Base-by-base conservation (phyloP, 2,329 filamentous ascomycete genomes). In the Allantophomopsis cytisporea region DNA sequence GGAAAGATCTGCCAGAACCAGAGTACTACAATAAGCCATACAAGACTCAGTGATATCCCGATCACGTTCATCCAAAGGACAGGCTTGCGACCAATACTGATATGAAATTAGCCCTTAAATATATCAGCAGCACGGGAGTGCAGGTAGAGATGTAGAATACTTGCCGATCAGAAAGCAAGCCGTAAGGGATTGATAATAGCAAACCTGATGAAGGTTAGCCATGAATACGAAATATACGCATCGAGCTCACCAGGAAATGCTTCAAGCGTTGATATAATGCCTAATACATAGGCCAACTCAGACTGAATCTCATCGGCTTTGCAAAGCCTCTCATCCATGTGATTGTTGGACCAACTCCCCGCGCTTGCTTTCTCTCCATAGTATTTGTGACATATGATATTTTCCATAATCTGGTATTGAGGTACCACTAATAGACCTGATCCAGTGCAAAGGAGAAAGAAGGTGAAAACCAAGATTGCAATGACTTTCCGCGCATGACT, bases 331-430 rank as follows among this genome's bases (percentile, higher is more conserved):
- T 63, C 61, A 20, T 59, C 54, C 28, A 64, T 60, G 2, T 37
- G 33, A 20, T 40, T 42, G 8, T 44, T 40, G 12, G 48, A 41
- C 5, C 46, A 44, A 35, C 54, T 50, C 8, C 39, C 48, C 4
- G 36, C 41, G 12, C 47, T 47, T 16, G 45, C 35, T 15, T 48
- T 31, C n/a, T 44, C 36, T 13, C 51, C 45, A 37, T 52, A 56
- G 40, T 61, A 61, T 38, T 59, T 55, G 39, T 55, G 59, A 44
- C 61, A 64, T 14, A 62, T 44, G 31, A 62, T 56, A 45, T 63
- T 57, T 43, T 63, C 61, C 58, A 52, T 0, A 60, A 53, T 8
- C 56, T 52, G 10, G 50, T 41, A 1, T 57, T 55, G 0, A 52
- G 54, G 0, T 50, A 50, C 2, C 23, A 10, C 3, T 28, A 10